Conservation (phyloP, 2,329 filamentous ascomycete genomes). For the Aspergillus hortae region DNA sequence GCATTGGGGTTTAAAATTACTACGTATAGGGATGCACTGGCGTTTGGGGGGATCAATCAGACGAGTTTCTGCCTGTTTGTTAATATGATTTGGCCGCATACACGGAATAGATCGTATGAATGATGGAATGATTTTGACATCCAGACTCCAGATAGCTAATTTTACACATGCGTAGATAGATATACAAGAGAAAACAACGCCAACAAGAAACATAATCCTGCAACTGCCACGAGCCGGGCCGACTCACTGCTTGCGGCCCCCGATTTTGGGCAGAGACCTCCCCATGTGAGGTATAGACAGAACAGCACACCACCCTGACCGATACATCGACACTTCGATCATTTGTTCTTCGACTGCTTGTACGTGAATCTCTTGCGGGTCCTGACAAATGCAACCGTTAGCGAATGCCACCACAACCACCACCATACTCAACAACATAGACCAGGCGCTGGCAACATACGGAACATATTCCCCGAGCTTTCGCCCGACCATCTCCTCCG, state of each 20-base stretch:
- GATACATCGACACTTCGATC: conserved; percentile 17
- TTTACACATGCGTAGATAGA: conserved; percentile 8
- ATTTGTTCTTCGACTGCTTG: conserved; percentile 70
- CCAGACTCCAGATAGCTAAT: conserved; percentile 6
- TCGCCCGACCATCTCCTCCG: conserved; percentile 94
- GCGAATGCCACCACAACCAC: not conserved
- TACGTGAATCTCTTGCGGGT: conserved; percentile 67
- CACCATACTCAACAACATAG: not conserved
- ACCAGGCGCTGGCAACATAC: conserved; percentile 53
- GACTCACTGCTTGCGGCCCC: no score
- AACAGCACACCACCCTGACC: not conserved
- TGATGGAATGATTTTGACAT: conserved; percentile 4
- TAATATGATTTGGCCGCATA: not conserved
- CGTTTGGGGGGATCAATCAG: conserved; percentile 5
- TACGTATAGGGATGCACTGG: conserved; percentile 6
- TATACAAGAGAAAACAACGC: conserved; percentile 12
- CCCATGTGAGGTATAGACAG: not conserved
- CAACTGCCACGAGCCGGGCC: no score
- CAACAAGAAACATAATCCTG: not conserved
- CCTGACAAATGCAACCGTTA: conserved; percentile 36
- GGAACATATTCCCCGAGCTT: conserved; percentile 89
- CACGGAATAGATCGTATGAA: conserved; percentile 1
- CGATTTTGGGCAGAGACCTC: no score
- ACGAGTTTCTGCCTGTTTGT: no score
- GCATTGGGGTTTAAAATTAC: conserved; percentile 13